Conservation (phyloP, 1,284 basidiomycete genomes). For the Trametes versicolor region DNA sequence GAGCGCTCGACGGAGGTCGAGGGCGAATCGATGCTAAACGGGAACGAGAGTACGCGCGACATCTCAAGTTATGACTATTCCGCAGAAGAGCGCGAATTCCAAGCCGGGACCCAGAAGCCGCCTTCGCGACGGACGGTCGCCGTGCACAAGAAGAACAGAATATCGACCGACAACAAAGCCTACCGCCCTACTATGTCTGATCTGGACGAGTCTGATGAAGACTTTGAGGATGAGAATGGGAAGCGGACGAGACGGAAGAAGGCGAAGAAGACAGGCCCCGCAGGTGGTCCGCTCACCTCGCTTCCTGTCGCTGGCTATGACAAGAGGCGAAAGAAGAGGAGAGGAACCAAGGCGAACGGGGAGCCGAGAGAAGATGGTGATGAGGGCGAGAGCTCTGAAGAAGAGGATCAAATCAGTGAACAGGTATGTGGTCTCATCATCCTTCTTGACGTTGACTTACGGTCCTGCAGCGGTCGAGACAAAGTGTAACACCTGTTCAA, state of each 20-base stretch:
- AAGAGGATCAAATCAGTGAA: slow-evolving; percentile 46
- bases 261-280: slow-evolving; percentile 62
- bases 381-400: slow-evolving; percentile 57
- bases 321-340: slow-evolving; percentile 57
- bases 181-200: slow-evolving; percentile 75
- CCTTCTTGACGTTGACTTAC: background rate
- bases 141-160: slow-evolving; percentile 62
- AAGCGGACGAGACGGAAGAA: slow-evolving; percentile 58
- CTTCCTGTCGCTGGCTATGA: slow-evolving; percentile 73
- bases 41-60: slow-evolving; percentile 48
- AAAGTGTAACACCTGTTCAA: slow-evolving; percentile 29
- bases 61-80: slow-evolving; percentile 81
- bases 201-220: slow-evolving; percentile 68
- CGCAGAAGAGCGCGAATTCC: slow-evolving; percentile 73
- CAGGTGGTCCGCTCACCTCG: slow-evolving; percentile 65
- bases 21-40: slow-evolving; percentile 39
- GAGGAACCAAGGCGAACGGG: slow-evolving; percentile 45
- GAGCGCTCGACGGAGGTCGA: slow-evolving; percentile 64
- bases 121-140: slow-evolving; percentile 41
- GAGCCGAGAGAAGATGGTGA: slow-evolving; percentile 49
- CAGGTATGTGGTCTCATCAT: slow-evolving; percentile 39
- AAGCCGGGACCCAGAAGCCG: slow-evolving; percentile 47
- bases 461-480: slow-evolving; percentile 36
- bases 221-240: slow-evolving; percentile 60
- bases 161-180: slow-evolving; percentile 80